phyloP scores from a whole-genome alignment of 495 filamentous ascomycete species.

The Filosporella fistucella region DNA sequence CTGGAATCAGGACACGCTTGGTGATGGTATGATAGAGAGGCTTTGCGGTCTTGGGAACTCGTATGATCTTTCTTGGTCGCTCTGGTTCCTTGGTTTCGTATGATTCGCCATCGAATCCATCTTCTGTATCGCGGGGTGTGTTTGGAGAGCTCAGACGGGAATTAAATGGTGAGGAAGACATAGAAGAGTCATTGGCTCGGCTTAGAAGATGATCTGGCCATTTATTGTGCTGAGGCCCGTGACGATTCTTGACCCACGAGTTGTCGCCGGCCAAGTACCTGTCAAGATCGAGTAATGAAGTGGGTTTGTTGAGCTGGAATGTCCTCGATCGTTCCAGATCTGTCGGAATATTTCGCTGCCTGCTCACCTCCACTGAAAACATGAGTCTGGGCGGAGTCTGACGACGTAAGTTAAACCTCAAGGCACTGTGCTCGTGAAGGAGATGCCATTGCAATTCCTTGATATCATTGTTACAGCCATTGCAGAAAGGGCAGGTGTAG shows the following conservation, averaged over 20 bases:
- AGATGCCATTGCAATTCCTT: conserved; percentile 41
- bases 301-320: conserved; percentile 33
- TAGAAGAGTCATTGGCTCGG: conserved; percentile 16
- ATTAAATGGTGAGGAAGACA: conserved; percentile 18
- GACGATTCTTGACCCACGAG: conserved; percentile 34
- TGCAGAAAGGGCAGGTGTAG: conserved; percentile 42
- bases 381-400: conserved; percentile 21
- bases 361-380: conserved; percentile 18
- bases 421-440: conserved; percentile 33
- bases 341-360: background rate
- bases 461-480: conserved; percentile 33
- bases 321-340: conserved; percentile 12
- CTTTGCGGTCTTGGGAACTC: conserved; percentile 42
- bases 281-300: conserved; percentile 32
- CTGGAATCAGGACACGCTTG: conserved; percentile 41
- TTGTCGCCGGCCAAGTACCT: conserved; percentile 36
- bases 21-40: conserved; percentile 46
- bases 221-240: conserved; percentile 32
- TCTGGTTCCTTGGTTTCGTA: conserved; percentile 12
- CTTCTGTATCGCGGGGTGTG: conserved; percentile 16
- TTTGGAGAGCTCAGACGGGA: conserved; percentile 28
- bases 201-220: conserved; percentile 18
- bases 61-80: conserved; percentile 19
- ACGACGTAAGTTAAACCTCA: conserved; percentile 38
- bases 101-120: conserved; percentile 15